phyloP scores from a whole-genome alignment of 1,139 yeast genomes.

The Geotrichum restrictum region DNA sequence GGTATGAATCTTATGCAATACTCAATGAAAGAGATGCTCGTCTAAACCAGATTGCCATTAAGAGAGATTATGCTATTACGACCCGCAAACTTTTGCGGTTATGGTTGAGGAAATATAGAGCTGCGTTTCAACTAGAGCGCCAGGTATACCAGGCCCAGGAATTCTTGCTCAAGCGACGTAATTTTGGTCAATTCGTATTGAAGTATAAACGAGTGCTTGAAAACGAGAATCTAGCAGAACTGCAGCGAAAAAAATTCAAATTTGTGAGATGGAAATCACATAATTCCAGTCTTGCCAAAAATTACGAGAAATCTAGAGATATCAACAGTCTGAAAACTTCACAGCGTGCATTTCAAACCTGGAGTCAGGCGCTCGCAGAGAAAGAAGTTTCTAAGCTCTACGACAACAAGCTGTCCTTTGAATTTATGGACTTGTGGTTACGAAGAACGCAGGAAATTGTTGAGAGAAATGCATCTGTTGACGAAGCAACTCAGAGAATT shows the following conservation, averaged over 20 bases:
- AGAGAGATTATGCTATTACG: background rate
- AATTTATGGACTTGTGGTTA: slow-evolving; percentile 20
- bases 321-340: background rate
- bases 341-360: background rate
- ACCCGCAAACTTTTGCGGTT: too few relatives aligned
- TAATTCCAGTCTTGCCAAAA: background rate
- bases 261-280: background rate
- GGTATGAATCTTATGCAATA: slow-evolving; percentile 15
- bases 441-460: slow-evolving; percentile 1
- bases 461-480: slow-evolving; percentile 14
- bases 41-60: slow-evolving; percentile 1
- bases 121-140: background rate
- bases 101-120: background rate
- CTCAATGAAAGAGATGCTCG: slow-evolving; percentile 8
- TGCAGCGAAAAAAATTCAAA: background rate
- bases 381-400: slow-evolving; percentile 1
- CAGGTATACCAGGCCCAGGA: background rate
- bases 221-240: background rate
- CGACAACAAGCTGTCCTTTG: slow-evolving; percentile 1
- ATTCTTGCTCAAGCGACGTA: background rate
- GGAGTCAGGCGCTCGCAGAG: slow-evolving; percentile 3
- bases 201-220: slow-evolving; percentile 25
- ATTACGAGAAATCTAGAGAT: background rate
- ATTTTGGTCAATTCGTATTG: slow-evolving; percentile 10
- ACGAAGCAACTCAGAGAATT: background rate